These are phyloP conservation scores for Carpinus fangiana DNA, from an alignment of 306 rosid species.

Conservation along the genomic window DNA sequence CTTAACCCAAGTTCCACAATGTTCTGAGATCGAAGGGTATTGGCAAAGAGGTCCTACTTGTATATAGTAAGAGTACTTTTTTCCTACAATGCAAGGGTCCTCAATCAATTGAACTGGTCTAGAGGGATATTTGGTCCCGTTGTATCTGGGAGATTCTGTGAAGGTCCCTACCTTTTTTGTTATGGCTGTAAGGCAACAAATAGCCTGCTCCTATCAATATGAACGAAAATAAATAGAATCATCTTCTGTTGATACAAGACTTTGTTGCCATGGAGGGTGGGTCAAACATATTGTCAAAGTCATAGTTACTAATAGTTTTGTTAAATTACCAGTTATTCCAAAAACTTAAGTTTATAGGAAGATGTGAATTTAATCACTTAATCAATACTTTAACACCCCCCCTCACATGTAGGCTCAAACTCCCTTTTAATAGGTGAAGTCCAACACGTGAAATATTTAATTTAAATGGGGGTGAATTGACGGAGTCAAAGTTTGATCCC, in stretches of 20 bases:
- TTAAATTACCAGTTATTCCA: too few relatives aligned
- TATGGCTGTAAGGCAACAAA: neutral
- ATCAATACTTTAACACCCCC: too few relatives aligned
- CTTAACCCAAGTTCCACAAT: neutral
- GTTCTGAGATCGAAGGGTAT: neutral
- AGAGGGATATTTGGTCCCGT: neutral
- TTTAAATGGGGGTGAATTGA: too few relatives aligned
- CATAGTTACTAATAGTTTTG: neutral
- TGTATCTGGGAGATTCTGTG: neutral
- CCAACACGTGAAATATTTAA: too few relatives aligned
- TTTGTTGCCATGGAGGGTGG: neutral
- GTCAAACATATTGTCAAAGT: too few relatives aligned
- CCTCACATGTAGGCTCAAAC: too few relatives aligned
- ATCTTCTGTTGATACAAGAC: neutral
- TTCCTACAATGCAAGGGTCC: neutral
- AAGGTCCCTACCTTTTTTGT: neutral
- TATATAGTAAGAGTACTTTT: neutral
- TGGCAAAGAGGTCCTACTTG: neutral
- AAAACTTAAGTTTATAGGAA: too few relatives aligned
- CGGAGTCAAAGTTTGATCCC: too few relatives aligned
- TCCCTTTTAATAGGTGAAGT: too few relatives aligned
- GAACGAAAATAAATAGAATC: neutral
- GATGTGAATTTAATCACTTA: too few relatives aligned
- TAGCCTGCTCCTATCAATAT: neutral
- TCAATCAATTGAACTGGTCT: neutral